phyloP scores from a whole-genome alignment of 139 green algal species.

The Tetratostichococcus sp. region DNA sequence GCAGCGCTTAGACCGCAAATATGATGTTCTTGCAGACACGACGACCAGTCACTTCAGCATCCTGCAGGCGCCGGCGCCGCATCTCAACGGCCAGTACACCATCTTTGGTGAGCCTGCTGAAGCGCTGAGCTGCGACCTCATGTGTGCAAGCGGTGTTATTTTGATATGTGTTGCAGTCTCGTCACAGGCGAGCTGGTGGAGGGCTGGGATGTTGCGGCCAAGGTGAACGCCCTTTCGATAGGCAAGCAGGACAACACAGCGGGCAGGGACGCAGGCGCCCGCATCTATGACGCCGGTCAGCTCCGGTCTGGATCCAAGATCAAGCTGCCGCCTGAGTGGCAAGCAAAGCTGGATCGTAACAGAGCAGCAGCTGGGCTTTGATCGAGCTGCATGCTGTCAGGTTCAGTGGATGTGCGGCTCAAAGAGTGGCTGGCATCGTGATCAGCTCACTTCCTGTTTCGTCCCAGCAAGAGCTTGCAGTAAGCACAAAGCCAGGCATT shows the following conservation, averaged over 20 bases:
- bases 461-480: too few relatives aligned
- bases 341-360: slow-evolving; percentile 10
- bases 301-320: neutral
- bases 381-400: neutral
- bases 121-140: too few relatives aligned
- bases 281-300: slow-evolving; percentile 41
- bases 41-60: neutral
- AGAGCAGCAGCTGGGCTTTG: neutral
- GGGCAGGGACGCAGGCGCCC: slow-evolving; percentile 31
- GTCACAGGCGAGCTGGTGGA: neutral
- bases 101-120: neutral
- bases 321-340: neutral
- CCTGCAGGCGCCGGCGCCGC: neutral
- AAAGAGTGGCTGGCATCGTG: too few relatives aligned
- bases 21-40: neutral
- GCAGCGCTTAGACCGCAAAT: too few relatives aligned
- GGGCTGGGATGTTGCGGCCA: slow-evolving; percentile 31
- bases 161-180: neutral
- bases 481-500: too few relatives aligned
- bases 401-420: too few relatives aligned
- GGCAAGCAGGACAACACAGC: slow-evolving; percentile 47
- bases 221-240: slow-evolving; percentile 43
- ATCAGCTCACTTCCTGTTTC: too few relatives aligned
- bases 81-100: neutral
- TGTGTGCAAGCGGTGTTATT: too few relatives aligned